Conservation (phyloP, 768 basidiomycete genomes). For the Tephrocybe rancida region DNA sequence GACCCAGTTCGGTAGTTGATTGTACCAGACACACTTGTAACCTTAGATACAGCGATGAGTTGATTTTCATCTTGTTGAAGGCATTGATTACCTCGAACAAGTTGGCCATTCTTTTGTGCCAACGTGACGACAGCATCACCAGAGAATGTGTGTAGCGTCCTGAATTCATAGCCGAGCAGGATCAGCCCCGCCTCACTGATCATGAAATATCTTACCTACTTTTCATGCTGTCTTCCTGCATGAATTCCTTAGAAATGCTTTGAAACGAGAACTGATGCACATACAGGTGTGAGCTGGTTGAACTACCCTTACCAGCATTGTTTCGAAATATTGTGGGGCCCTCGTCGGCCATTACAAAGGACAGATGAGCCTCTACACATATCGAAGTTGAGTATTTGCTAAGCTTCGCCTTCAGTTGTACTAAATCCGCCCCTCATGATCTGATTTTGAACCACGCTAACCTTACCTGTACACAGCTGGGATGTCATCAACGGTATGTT, state of each 20-base stretch:
- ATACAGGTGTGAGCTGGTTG: no score
- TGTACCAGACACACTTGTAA: slow-evolving; percentile 53
- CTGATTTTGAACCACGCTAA: background rate
- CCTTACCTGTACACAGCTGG: slow-evolving; percentile 31
- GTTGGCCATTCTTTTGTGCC: slow-evolving; percentile 46
- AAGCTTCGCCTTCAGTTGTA: slow-evolving; percentile 27
- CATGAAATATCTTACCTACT: no score
- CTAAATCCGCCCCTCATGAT: slow-evolving; percentile 33
- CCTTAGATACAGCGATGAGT: slow-evolving; percentile 23
- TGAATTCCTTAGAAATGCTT: no score
- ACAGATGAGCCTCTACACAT: slow-evolving; percentile 37
- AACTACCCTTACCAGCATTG: slow-evolving; percentile 42
- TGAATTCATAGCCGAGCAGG: no score
- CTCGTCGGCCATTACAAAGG: slow-evolving; percentile 56
- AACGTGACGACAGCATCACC: slow-evolving; percentile 43
- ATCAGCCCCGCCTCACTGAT: no score
- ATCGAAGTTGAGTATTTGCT: background rate
- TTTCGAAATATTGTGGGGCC: slow-evolving; percentile 50
- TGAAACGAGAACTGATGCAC: no score
- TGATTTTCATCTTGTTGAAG: no score
- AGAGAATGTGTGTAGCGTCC: no score
- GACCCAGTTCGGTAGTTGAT: slow-evolving; percentile 56
- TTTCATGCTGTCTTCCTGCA: no score
- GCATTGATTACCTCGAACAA: slow-evolving; percentile 40
- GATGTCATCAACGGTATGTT: slow-evolving; percentile 43